Percentiles rank a stretch among this genome's conserved stretches.
Conservation (phyloP, 2,329 filamentous ascomycete genomes). For the Penicillium brasilianum region DNA sequence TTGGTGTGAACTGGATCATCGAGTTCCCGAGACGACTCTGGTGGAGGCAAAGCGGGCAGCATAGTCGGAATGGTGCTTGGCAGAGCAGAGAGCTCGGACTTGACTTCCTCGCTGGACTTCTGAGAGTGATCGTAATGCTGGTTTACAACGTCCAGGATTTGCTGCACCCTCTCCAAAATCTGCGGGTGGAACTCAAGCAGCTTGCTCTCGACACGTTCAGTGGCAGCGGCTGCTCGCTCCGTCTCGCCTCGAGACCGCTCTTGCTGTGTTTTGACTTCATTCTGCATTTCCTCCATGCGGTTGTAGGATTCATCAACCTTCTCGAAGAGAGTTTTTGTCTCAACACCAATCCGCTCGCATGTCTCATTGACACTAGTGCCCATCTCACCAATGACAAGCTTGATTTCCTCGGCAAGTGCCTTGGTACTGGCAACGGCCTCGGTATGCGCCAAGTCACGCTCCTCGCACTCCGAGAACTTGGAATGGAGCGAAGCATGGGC, state of each 20-base stretch:
- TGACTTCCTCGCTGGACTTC: conserved; percentile 65
- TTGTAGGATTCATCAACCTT: conserved; percentile 78
- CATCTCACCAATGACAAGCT: conserved; percentile 81
- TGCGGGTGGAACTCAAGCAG: conserved; percentile 85
- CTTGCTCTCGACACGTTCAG: conserved; percentile 78
- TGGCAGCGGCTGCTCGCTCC: conserved; percentile 71
- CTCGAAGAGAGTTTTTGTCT: conserved; percentile 83
- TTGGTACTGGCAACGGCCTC: conserved; percentile 77
- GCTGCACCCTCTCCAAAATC: conserved; percentile 82
- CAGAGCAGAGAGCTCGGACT: conserved; percentile 58
- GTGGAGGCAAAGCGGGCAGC: conserved; percentile 56
- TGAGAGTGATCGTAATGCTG: conserved; percentile 91
- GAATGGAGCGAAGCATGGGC: conserved; percentile 76
- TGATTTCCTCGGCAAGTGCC: conserved; percentile 82
- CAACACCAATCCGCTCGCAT: conserved; percentile 83
- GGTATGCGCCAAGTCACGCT: conserved; percentile 73
- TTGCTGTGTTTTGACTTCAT: conserved; percentile 77
- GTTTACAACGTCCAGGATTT: conserved; percentile 80
- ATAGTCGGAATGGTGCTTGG: conserved; percentile 61
- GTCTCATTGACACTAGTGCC: conserved; percentile 80
- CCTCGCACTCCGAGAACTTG: conserved; percentile 73
- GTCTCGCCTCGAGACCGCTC: conserved; percentile 81
- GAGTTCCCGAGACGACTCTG: conserved; percentile 55
- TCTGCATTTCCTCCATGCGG: conserved; percentile 74
- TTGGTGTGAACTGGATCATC: conserved; percentile 62